Base-by-base conservation (phyloP, 2,329 filamentous ascomycete genomes). In the Sclerotinia nivalis region DNA sequence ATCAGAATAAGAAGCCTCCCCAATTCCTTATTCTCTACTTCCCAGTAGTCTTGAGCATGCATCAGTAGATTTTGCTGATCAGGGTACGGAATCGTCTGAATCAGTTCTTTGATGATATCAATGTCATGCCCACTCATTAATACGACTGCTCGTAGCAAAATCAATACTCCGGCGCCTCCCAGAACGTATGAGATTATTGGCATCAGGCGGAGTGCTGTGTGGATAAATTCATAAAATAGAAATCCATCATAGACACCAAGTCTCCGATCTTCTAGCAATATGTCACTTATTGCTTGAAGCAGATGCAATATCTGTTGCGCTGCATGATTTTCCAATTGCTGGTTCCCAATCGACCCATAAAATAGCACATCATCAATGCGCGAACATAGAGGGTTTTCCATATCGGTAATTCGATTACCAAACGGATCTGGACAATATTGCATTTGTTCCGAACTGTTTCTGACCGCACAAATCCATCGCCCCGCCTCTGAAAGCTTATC, bases 41-140 rank as follows among this genome's bases (percentile, higher is more conserved):
- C 4, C 52, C 52, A 70, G 50, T 59, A 52, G 25, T 28, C 2
- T 20, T 37, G 34, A 25, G 68, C 68, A 22, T 13, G n/a, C 4
- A 18, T 12, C 15, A 37, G 15, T 28, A 70, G 28, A 28, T 54
- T 43, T 31, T 45, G 37, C 34, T 47, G 43, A 20, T 60, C 62
- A 10, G 20, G 25, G 43, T 8, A 25, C 8, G 52, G 5, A 28
- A 60, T 52, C 13, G n/a, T 20, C 15, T 45, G 43, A 25, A 70
- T 54, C 13, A 67, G 37, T 31, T 34, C 15, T 59, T 55, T 52
- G 18, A 67, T 50, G 5, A 55, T 60, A 10, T 40, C 59, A 13
- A 67, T 54, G 55, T 70, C 55, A 40, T 70, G 55, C 1, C 54
- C 68, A 52, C 68, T 54, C 47, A 70, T 70, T 20, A 56, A 50